Percentiles rank a stretch among this genome's conserved stretches.
Evolutionary conservation across 805 yeast genomes (phyloP).

Genomic region (Candida caryicola): DNA sequence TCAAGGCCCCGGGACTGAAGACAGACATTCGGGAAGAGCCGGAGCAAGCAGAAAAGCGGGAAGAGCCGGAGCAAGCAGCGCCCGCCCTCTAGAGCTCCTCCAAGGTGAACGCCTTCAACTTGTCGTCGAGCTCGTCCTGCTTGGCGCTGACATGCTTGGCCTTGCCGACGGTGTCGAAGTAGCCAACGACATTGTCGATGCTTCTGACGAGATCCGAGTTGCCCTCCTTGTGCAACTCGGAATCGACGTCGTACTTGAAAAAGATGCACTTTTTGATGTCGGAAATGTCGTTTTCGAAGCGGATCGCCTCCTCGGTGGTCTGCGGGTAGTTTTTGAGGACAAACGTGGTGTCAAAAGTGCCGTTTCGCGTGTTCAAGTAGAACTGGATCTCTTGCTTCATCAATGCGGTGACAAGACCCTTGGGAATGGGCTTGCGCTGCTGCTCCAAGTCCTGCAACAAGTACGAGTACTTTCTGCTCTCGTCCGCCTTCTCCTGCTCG

Average conservation of each 20-base stretch:
- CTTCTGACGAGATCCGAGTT: conserved; percentile 23
- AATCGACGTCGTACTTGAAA: conserved; percentile 27
- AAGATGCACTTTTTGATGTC: conserved; percentile 43
- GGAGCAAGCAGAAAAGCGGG: too few relatives aligned
- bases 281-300: conserved; percentile 69
- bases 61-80: too few relatives aligned
- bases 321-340: conserved; percentile 59
- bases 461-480: conserved; percentile 47
- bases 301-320: conserved; percentile 61
- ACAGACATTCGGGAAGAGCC: too few relatives aligned
- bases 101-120: conserved; percentile 17
- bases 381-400: conserved; percentile 37
- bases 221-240: conserved; percentile 16
- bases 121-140: conserved; percentile 20
- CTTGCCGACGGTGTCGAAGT: conserved; percentile 66
- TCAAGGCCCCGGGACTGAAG: too few relatives aligned
- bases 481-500: conserved; percentile 42
- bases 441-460: conserved; percentile 46
- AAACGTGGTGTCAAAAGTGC: conserved; percentile 45
- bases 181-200: conserved; percentile 52
- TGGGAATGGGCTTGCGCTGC: conserved; percentile 29
- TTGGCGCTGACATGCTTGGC: conserved; percentile 10
- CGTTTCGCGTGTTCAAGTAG: conserved; percentile 34
- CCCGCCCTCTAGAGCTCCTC: conserved; percentile 5
- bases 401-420: conserved; percentile 52